These are phyloP conservation scores for Aspergillus ostianus DNA, from an alignment of 495 filamentous ascomycete genomes.

Conservation along the genomic window DNA sequence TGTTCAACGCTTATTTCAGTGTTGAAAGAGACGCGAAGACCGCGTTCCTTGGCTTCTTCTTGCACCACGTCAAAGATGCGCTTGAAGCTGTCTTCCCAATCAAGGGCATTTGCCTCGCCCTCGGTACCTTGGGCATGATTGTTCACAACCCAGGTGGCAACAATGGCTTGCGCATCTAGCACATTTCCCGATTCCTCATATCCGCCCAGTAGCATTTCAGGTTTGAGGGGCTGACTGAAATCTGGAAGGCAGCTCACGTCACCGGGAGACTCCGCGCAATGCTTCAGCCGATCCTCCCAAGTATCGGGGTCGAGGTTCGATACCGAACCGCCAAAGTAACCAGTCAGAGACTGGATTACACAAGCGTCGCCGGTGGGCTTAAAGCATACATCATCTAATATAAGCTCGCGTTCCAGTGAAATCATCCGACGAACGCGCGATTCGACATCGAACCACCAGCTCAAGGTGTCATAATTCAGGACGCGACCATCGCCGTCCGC, in stretches of 20 bases:
- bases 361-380: constrained; percentile 88
- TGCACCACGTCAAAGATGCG: constrained; percentile 68
- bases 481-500: constrained; percentile 66
- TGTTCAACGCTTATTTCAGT: constrained; percentile 92
- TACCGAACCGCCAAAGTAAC: constrained; percentile 75
- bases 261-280: constrained; percentile 75
- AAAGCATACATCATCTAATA: constrained; percentile 84
- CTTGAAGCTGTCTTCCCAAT: constrained; percentile 83
- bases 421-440: constrained; percentile 65
- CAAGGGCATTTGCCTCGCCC: constrained; percentile 69
- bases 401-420: constrained; percentile 59
- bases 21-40: constrained; percentile 85
- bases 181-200: constrained; percentile 64
- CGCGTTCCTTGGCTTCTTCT: constrained; percentile 72
- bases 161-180: constrained; percentile 73
- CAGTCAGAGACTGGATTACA: constrained; percentile 85
- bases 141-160: constrained; percentile 94
- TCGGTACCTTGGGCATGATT: constrained; percentile 73
- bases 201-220: constrained; percentile 82
- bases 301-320: constrained; percentile 56
- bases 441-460: constrained; percentile 95
- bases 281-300: constrained; percentile 67
- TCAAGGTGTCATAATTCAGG: constrained; percentile 79
- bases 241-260: constrained; percentile 71
- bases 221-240: constrained; percentile 81